Evolutionary conservation across 2,329 filamentous ascomycete species (phyloP), one percentile per base, ranked within the genome.

Genomic region (Coniochaeta sp.): DNA sequence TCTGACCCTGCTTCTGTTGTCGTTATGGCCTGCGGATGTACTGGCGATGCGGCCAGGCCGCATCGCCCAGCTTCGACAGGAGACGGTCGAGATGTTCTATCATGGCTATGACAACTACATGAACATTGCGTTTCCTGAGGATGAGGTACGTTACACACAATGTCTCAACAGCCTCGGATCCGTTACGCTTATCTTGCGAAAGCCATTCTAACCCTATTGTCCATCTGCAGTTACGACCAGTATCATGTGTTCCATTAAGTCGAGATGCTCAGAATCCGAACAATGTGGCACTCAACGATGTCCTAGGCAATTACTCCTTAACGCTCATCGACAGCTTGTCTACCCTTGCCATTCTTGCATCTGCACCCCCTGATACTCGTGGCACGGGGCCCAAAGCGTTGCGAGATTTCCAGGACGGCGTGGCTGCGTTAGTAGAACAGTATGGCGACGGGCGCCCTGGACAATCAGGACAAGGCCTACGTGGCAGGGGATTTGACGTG

Each of bases 61-160:
- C 67, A 76, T 87, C 62, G 77, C 79, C 57, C 76, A 81, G 66
- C 72, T 88, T 67, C 80, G 85, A 59, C 79, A 77, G 64, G 81
- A 86, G 61, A 86, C 85, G 12, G 82, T 86, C 61, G 82, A 90
- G 67, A 91, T 98, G 82, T 98, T 98, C 79, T 96, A 96, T 74
- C 95, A 99, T 79, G 95, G 95, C 62, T 98, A 88, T 77, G 87
- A 93, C 76, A 96, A 93, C 74, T 99, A 99, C 78, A 95, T 97
- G 87, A 77, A 84, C 65, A 82, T 96, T 74, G 95, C 93, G 61
- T 99, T 97, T 70, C 95, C 95, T 14, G 95, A 98, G 74, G 95
- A 99, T 70, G 95, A 95, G 83, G 85, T 87, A 72, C 62, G 36
- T 61, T 12, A 22, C 54, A 57, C 54, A 34, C 33, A 17, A n/a